Percentiles rank a stretch among this genome's conserved stretches.
Evolutionary conservation across 805 yeast genomes (phyloP).

Genomic region (Monosporozyma solicola): DNA sequence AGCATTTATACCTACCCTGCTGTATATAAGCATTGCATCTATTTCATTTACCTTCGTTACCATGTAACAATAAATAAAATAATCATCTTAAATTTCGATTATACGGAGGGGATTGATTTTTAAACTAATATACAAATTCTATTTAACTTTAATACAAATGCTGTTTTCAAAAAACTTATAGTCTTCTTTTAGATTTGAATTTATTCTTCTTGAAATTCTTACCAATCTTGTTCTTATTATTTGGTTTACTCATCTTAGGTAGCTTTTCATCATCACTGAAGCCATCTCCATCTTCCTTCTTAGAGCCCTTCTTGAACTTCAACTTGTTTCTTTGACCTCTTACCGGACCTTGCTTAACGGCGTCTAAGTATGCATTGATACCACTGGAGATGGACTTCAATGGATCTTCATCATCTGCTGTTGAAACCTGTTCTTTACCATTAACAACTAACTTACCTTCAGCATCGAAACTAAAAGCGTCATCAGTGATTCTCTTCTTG

Average conservation of each 20-base stretch:
- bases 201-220: slow-evolving; percentile 22
- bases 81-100: neutral
- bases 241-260: slow-evolving; percentile 7
- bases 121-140: slow-evolving; percentile 1
- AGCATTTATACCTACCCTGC: neutral
- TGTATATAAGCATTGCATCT: neutral
- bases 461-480: slow-evolving; percentile 27
- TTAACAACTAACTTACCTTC: slow-evolving; percentile 32
- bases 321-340: slow-evolving; percentile 89
- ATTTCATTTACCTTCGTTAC: neutral
- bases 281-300: slow-evolving; percentile 44
- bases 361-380: slow-evolving; percentile 87
- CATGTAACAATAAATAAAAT: neutral
- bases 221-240: slow-evolving; percentile 19
- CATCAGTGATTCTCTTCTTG: slow-evolving; percentile 24
- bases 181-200: slow-evolving; percentile 25
- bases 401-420: slow-evolving; percentile 38
- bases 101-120: neutral
- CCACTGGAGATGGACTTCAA: slow-evolving; percentile 44
- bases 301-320: slow-evolving; percentile 66
- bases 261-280: slow-evolving; percentile 43
- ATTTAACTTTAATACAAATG: neutral
- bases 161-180: slow-evolving; percentile 6
- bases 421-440: slow-evolving; percentile 18
- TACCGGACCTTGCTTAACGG: slow-evolving; percentile 85